These are phyloP conservation scores for Euphrasia arctica DNA, from an alignment of 305 asterid genomes.

Conservation along the genomic window DNA sequence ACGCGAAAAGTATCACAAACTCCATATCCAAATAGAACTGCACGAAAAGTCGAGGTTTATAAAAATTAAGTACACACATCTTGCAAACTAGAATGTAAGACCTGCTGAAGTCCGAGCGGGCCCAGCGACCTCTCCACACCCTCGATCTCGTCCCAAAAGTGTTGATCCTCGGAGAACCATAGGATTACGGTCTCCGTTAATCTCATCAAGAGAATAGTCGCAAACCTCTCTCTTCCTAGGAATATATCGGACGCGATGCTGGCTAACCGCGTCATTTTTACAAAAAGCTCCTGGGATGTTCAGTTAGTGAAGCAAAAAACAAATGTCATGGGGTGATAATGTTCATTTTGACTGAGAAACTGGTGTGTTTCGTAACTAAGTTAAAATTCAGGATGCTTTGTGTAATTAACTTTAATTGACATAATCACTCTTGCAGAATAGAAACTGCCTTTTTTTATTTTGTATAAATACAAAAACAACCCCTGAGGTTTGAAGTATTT, in stretches of 20 bases:
- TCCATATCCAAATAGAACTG: slow-evolving; percentile 96
- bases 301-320: background rate
- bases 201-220: slow-evolving; percentile 71
- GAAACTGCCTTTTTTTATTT: background rate
- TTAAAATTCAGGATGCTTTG: background rate
- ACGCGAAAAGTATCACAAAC: slow-evolving; percentile 80
- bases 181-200: slow-evolving; percentile 83
- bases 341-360: background rate
- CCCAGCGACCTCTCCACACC: slow-evolving; percentile 55
- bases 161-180: slow-evolving; percentile 90
- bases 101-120: slow-evolving; percentile 95
- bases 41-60: slow-evolving; percentile 16
- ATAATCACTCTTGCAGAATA: background rate
- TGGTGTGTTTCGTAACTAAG: background rate
- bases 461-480: background rate
- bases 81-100: slow-evolving; percentile 16
- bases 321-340: too few species aligned
- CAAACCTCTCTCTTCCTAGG: slow-evolving; percentile 82
- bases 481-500: background rate
- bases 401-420: background rate
- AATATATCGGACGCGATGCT: slow-evolving; percentile 66
- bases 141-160: slow-evolving; percentile 89
- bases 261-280: slow-evolving; percentile 54
- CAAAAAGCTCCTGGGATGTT: slow-evolving; percentile 61
- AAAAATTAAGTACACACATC: too few species aligned